Evolutionary conservation across 2,329 filamentous ascomycete species (phyloP).

Genomic region (Beauveria rudraprayagi): DNA sequence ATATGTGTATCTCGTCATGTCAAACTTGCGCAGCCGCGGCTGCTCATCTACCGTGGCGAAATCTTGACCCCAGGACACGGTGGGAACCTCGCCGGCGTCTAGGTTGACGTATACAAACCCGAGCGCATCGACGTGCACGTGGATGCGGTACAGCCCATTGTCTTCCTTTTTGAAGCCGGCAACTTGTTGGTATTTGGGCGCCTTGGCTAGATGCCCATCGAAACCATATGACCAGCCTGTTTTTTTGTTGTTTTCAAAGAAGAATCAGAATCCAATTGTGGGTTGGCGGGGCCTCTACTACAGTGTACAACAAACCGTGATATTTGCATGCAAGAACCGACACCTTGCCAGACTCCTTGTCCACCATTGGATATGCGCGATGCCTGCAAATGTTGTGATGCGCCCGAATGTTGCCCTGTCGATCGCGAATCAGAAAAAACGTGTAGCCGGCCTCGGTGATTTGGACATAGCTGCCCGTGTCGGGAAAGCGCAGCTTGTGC

Average conservation of each 20-base stretch:
- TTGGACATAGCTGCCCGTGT: conserved; percentile 14
- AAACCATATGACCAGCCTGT: conserved; percentile 37
- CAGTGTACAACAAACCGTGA: conserved; percentile 7
- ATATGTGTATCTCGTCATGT: conserved; percentile 21
- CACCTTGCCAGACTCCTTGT: conserved; percentile 15
- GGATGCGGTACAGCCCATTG: conserved; percentile 38
- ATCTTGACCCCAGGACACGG: conserved; percentile 35
- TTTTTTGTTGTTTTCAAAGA: too few species aligned
- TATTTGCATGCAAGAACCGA: conserved; percentile 13
- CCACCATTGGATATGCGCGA: conserved; percentile 16
- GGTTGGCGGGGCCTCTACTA: too few species aligned
- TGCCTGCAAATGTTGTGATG: conserved; percentile 18
- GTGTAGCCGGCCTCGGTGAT: conserved; percentile 17
- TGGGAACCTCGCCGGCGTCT: conserved; percentile 28
- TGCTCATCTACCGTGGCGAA: conserved; percentile 23
- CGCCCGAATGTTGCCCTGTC: conserved; percentile 15
- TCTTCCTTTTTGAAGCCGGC: conserved; percentile 30
- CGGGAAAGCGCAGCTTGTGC: conserved; percentile 18
- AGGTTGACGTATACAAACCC: conserved; percentile 45
- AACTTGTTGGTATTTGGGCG: conserved; percentile 33
- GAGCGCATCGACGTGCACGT: conserved; percentile 35
- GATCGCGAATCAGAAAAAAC: conserved; percentile 17
- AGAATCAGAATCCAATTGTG: background rate
- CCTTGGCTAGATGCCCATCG: conserved; percentile 36
- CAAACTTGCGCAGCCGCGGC: conserved; percentile 17